Percentiles rank a stretch among this genome's conserved stretches.
phyloP scores from a whole-genome alignment of 108 stramenopile genomes.

The Skeletonema potamos region DNA sequence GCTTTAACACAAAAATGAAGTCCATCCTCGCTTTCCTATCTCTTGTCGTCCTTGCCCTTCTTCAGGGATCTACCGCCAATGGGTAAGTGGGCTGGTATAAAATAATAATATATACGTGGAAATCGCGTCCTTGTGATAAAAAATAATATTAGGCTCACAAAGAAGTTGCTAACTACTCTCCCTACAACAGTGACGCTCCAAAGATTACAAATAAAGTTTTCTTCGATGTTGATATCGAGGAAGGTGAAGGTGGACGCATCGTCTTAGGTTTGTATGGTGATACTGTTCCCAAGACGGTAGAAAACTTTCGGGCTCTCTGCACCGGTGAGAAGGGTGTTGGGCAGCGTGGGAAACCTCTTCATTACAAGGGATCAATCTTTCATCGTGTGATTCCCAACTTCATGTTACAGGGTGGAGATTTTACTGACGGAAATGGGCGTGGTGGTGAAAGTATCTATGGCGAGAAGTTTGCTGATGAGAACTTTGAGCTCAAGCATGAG shows the following conservation, averaged over 20 bases:
- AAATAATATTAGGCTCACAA: background rate
- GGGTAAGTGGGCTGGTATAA: constrained; percentile 20
- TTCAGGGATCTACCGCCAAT: constrained; percentile 20
- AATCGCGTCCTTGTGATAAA: background rate
- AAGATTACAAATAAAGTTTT: constrained; percentile 86
- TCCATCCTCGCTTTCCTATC: constrained; percentile 43
- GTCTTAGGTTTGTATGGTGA: constrained; percentile 93
- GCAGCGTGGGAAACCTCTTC: constrained; percentile 78
- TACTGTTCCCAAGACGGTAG: constrained; percentile 89
- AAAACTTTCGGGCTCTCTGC: constrained; percentile 94
- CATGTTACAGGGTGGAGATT: constrained; percentile 92
- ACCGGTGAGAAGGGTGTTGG: constrained; percentile 91
- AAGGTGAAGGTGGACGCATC: constrained; percentile 71
- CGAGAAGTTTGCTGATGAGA: constrained; percentile 93
- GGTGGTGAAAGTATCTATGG: constrained; percentile 73
- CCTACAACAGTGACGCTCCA: constrained; percentile 33
- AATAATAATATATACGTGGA: background rate
- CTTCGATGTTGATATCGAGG: constrained; percentile 78
- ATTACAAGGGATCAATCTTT: constrained; percentile 77
- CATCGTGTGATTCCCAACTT: constrained; percentile 83
- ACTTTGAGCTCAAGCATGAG: constrained; percentile 87
- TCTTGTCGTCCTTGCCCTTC: constrained; percentile 28
- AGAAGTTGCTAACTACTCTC: background rate
- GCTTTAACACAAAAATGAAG: constrained; percentile 36
- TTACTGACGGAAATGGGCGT: constrained; percentile 84